Conservation (phyloP, 768 basidiomycete genomes). For the Amanita pallidorosea region DNA sequence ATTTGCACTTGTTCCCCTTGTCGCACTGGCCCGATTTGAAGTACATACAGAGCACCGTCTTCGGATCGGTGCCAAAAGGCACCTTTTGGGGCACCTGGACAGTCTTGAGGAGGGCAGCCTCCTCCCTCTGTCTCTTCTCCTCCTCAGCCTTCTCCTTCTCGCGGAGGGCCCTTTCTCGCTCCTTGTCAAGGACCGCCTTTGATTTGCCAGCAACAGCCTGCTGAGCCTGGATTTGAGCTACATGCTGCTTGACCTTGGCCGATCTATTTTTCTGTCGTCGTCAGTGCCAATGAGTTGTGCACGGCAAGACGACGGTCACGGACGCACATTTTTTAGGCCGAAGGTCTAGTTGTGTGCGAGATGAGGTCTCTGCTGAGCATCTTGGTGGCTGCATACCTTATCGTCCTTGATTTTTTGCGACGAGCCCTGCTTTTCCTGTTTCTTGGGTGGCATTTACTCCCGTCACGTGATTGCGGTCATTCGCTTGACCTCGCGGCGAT, state of each 20-base stretch:
- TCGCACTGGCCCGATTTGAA: slow-evolving; percentile 90
- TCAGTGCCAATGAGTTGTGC: neutral
- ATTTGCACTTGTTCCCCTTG: slow-evolving; percentile 94
- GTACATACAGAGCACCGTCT: slow-evolving; percentile 86
- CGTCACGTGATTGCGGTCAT: too few species aligned
- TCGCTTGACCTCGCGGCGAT: too few species aligned
- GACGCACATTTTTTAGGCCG: slow-evolving; percentile 76
- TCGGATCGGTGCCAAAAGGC: slow-evolving; percentile 93
- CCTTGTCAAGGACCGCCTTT: slow-evolving; percentile 68
- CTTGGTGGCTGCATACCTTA: slow-evolving; percentile 39
- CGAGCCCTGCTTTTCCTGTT: slow-evolving; percentile 42
- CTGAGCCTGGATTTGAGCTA: slow-evolving; percentile 73
- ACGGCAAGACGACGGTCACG: neutral
- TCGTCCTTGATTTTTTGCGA: slow-evolving; percentile 73
- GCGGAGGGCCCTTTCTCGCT: slow-evolving; percentile 70
- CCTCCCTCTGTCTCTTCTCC: slow-evolving; percentile 78
- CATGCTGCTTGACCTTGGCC: slow-evolving; percentile 80
- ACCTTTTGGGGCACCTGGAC: slow-evolving; percentile 69
- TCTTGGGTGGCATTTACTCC: slow-evolving; percentile 69
- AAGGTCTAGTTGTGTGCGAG: slow-evolving; percentile 48
- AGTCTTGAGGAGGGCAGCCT: slow-evolving; percentile 74
- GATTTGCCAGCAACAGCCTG: slow-evolving; percentile 70
- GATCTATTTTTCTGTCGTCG: slow-evolving; percentile 82
- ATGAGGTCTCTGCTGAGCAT: slow-evolving; percentile 16
- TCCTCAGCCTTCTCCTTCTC: slow-evolving; percentile 70